Evolutionary conservation across 2,329 filamentous ascomycete genomes (phyloP).

Genomic region (Lasiodiplodia sp.): DNA sequence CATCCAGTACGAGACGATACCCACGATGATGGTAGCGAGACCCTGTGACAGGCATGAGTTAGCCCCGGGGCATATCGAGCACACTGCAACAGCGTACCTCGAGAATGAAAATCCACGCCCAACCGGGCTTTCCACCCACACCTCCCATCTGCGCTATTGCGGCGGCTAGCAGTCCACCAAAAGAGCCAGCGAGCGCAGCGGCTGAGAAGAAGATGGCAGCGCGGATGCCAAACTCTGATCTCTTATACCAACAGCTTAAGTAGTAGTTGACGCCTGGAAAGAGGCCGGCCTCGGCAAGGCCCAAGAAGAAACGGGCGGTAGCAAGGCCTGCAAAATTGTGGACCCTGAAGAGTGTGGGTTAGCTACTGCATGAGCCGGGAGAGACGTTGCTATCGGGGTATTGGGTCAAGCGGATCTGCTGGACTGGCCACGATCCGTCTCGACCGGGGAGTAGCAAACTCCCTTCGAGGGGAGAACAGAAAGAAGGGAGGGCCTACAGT

Average conservation of each 20-base stretch:
- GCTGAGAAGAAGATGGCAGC: conserved; percentile 85
- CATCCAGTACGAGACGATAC: conserved; percentile 74
- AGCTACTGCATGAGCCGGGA: neutral
- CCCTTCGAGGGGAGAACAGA: neutral
- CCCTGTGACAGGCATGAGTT: conserved; percentile 62
- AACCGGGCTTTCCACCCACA: conserved; percentile 55
- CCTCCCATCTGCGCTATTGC: conserved; percentile 75
- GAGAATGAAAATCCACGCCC: conserved; percentile 50
- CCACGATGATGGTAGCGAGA: conserved; percentile 72
- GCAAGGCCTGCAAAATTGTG: conserved; percentile 34
- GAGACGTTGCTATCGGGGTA: neutral
- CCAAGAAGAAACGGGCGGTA: conserved; percentile 66
- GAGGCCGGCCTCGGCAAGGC: conserved; percentile 75
- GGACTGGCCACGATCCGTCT: neutral
- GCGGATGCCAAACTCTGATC: conserved; percentile 80
- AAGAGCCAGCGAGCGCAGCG: conserved; percentile 79
- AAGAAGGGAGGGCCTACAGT: conserved; percentile 54
- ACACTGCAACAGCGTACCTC: conserved; percentile 21
- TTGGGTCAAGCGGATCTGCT: neutral
- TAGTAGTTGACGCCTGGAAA: conserved; percentile 75
- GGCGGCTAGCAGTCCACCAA: conserved; percentile 76
- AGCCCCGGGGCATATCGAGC: neutral
- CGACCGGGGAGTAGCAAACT: neutral
- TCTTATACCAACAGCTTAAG: conserved; percentile 83
- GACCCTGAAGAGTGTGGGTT: neutral